Percentiles rank a stretch among this genome's conserved stretches.
phyloP scores from a whole-genome alignment of 2,329 filamentous ascomycete species.

The Apiospora hydei region DNA sequence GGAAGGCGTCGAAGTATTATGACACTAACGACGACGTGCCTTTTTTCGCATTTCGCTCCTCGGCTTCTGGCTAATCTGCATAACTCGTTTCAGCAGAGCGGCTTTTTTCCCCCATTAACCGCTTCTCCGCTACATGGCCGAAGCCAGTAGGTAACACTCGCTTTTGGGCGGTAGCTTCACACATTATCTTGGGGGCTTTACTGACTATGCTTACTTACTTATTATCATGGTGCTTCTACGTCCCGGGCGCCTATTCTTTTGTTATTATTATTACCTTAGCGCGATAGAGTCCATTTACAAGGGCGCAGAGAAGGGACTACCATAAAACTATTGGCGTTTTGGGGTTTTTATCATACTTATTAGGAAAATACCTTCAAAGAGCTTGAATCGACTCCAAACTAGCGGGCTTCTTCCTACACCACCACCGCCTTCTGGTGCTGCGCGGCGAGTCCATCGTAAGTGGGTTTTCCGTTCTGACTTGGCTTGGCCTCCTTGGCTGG shows the following conservation, averaged over 20 bases:
- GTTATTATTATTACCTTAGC: slow-evolving; percentile 4
- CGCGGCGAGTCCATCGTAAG: slow-evolving; percentile 11
- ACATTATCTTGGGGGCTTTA: neutral
- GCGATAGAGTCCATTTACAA: slow-evolving; percentile 17
- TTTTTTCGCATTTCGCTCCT: neutral
- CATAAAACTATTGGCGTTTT: slow-evolving; percentile 18
- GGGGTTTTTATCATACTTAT: slow-evolving; percentile 13
- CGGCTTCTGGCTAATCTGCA: neutral
- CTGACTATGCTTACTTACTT: slow-evolving; percentile 21
- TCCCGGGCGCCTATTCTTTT: neutral
- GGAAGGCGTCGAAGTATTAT: slow-evolving; percentile 60
- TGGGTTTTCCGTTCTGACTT: slow-evolving; percentile 9
- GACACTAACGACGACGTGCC: slow-evolving; percentile 31
- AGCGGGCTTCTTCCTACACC: neutral
- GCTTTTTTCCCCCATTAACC: neutral
- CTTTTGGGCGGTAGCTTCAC: slow-evolving; percentile 8
- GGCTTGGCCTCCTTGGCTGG: neutral
- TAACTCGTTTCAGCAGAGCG: slow-evolving; percentile 21
- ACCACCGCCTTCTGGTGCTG: neutral
- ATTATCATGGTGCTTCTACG: neutral
- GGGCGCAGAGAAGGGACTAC: slow-evolving; percentile 8
- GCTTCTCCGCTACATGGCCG: slow-evolving; percentile 9
- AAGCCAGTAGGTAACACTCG: slow-evolving; percentile 16
- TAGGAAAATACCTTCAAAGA: slow-evolving; percentile 15
- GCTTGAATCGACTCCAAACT: slow-evolving; percentile 18